These are phyloP conservation scores for Leptographium radiaticola DNA, from an alignment of 2,329 filamentous ascomycete species.

Conservation along the genomic window DNA sequence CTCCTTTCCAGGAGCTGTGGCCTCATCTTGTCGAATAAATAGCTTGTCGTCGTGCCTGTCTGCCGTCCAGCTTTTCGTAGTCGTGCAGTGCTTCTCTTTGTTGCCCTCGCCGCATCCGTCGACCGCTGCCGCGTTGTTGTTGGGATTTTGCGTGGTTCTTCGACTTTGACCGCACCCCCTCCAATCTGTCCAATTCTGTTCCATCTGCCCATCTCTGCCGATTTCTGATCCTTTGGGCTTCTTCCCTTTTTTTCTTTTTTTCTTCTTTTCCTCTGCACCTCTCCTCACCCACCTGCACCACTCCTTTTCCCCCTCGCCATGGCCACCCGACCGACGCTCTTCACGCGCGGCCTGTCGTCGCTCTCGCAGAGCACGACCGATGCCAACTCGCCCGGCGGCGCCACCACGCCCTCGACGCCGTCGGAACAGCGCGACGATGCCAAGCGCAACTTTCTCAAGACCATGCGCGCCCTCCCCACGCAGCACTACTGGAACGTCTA, in stretches of 20 bases:
- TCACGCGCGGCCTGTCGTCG: conserved; percentile 49
- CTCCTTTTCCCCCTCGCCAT: conserved; percentile 22
- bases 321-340: conserved; percentile 43
- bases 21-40: neutral
- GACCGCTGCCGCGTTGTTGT: neutral
- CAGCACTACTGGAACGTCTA: conserved; percentile 72
- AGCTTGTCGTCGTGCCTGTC: neutral
- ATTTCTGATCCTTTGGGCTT: neutral
- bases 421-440: conserved; percentile 64
- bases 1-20: neutral
- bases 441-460: conserved; percentile 71
- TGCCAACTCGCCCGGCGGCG: conserved; percentile 44
- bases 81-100: neutral
- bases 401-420: conserved; percentile 49
- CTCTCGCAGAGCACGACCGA: conserved; percentile 43
- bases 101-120: neutral
- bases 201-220: neutral
- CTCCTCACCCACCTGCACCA: neutral
- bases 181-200: neutral
- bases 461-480: conserved; percentile 58
- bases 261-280: neutral
- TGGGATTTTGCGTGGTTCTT: neutral
- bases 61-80: neutral
- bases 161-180: neutral
- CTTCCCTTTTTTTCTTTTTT: neutral